A percentile compares a stretch with the other conserved stretches of the same genome.
Conservation (phyloP, 2,329 filamentous ascomycete genomes). For the Nemania serpens region DNA sequence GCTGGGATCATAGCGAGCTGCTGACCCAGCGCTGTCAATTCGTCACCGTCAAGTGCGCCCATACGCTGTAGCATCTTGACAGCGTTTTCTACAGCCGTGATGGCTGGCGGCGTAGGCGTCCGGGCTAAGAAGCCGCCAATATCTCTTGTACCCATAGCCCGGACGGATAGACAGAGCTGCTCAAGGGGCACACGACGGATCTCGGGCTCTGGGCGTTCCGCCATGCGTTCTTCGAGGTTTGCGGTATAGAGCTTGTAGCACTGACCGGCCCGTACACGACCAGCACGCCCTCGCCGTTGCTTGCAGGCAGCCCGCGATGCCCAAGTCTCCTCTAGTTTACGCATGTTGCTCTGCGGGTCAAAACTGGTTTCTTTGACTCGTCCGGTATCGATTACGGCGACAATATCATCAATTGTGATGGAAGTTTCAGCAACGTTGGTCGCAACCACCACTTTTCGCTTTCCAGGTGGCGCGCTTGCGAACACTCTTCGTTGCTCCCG, state of each 20-base stretch:
- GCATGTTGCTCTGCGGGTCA: constrained; percentile 90
- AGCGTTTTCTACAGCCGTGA: constrained; percentile 82
- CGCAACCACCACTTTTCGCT: constrained; percentile 89
- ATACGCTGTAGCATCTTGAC: constrained; percentile 79
- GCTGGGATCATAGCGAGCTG: constrained; percentile 96
- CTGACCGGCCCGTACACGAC: constrained; percentile 85
- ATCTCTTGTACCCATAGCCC: constrained; percentile 89
- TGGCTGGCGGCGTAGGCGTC: constrained; percentile 87
- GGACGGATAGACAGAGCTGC: constrained; percentile 90
- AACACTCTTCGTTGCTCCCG: constrained; percentile 89
- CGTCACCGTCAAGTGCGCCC: constrained; percentile 84
- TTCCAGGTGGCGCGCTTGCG: constrained; percentile 72
- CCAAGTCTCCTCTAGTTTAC: constrained; percentile 93
- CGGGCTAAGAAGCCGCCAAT: constrained; percentile 80
- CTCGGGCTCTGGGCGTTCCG: constrained; percentile 86
- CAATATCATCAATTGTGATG: constrained; percentile 96
- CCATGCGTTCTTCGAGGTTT: constrained; percentile 84
- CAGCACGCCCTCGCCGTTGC: constrained; percentile 89
- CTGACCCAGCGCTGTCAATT: constrained; percentile 87
- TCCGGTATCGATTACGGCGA: constrained; percentile 93
- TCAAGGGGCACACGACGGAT: constrained; percentile 92
- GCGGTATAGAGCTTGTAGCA: constrained; percentile 96
- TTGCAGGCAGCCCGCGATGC: constrained; percentile 93
- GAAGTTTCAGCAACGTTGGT: constrained; percentile 98
- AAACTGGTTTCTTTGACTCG: constrained; percentile 97